Evolutionary conservation across 257 asterid species (phyloP), one percentile per base, ranked within the genome.

Genomic region (Gentiana dahurica): DNA sequence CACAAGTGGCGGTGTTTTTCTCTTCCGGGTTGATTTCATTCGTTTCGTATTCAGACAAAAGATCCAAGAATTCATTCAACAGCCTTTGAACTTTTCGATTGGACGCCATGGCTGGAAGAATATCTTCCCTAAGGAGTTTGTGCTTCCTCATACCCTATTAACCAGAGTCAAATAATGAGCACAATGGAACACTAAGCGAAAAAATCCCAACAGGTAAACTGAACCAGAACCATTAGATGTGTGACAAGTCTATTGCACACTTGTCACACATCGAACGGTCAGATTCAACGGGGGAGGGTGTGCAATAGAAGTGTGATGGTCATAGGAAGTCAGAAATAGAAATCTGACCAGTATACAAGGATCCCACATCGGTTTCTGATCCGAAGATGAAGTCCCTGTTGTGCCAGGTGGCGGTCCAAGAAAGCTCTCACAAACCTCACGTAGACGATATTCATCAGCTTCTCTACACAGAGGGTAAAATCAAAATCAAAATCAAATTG

Each of bases 91-190:
- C 94, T 75, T 92, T 85, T 45, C 97, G 66, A 71, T 88, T 92
- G 3, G 95, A 79, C 47, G 99, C 99, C 95, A 92, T 83, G 36
- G 99, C 95, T n/a, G 99, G 95, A 63, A 92, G 95, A 67, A 92
- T 85, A 59, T 92, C 99, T 66, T 88, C 99, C 37, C 85, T 76
- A 45, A 92, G 94, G 71, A 92, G 94, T 77, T 82, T 85, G 65
- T 85, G 99, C 74, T 88, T 92, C 53, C 78, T 72, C 91, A 92
- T 72, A 65, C 97, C 97, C 99, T 92, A 84, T 36, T 24, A 60
- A 51, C 62, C 48, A 51, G 24, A 24, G 37, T 44, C 47, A 61
- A 47, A 64, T 36, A 45, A n/a, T 44, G n/a, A 53, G 8, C 63
- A 68, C 50, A 37, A 9, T 24, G 46, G 51, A 68, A 43, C 34